phyloP scores from a whole-genome alignment of 805 yeast species.

The Sugiyamaella lignohabitans region DNA sequence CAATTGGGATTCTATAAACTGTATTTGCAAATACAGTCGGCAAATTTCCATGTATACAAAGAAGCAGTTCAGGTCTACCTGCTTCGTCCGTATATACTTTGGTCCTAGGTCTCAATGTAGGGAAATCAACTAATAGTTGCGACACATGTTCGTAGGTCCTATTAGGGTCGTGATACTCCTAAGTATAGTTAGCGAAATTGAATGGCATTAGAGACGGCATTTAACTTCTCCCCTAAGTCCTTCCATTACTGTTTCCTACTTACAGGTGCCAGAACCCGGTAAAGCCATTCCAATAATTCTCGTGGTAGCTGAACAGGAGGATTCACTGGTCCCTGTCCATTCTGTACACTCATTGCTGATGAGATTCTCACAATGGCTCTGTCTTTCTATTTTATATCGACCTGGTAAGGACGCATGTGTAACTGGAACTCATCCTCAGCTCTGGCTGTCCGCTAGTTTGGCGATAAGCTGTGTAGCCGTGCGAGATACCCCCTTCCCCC shows the following conservation, averaged over 20 bases:
- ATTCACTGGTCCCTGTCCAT: not conserved
- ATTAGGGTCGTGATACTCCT: constrained; percentile 54
- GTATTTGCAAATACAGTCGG: constrained; percentile 30
- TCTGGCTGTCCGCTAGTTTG: no score
- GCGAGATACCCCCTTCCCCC: no score
- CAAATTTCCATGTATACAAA: constrained; percentile 58
- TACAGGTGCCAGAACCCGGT: constrained; percentile 47
- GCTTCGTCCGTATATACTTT: constrained; percentile 49
- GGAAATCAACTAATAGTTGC: constrained; percentile 43
- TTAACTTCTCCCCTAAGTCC: no score
- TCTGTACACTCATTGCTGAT: not conserved
- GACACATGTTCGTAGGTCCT: constrained; percentile 58
- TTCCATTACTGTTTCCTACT: no score
- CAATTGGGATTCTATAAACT: constrained; percentile 47
- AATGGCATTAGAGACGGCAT: not conserved
- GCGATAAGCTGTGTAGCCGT: no score
- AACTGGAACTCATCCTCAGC: no score
- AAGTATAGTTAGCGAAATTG: constrained; percentile 2
- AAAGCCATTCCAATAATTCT: constrained; percentile 52
- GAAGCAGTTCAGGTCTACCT: constrained; percentile 54
- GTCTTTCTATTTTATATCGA: no score
- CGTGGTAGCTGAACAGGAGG: constrained; percentile 33
- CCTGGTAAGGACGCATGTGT: no score
- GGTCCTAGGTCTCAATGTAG: constrained; percentile 62
- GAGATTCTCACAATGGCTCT: no score